Percentiles rank a stretch among this genome's conserved stretches.
Evolutionary conservation across 805 yeast genomes (phyloP).

Genomic region (Teunomyces pallodes): DNA sequence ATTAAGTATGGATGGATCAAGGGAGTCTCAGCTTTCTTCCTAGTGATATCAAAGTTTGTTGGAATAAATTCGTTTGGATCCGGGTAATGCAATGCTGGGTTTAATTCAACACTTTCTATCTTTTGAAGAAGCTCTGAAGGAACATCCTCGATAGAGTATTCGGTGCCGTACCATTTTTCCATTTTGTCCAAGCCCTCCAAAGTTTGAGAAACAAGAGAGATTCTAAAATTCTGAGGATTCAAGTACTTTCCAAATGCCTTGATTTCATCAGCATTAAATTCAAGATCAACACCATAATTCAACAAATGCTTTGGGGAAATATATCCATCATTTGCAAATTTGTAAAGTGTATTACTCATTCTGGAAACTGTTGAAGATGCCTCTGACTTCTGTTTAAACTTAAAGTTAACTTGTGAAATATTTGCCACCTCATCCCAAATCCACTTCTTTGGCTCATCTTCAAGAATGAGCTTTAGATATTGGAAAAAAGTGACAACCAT

Average conservation of each 20-base stretch:
- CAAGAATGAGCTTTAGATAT: constrained; percentile 60
- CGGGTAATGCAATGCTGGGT: constrained; percentile 56
- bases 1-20: constrained; percentile 62
- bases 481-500: constrained; percentile 64
- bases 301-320: constrained; percentile 68
- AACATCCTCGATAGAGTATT: constrained; percentile 53
- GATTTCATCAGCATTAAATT: constrained; percentile 57
- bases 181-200: constrained; percentile 43
- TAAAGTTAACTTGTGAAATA: constrained; percentile 67
- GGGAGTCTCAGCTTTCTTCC: constrained; percentile 32
- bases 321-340: constrained; percentile 25
- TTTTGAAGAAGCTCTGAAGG: constrained; percentile 34
- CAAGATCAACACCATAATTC: constrained; percentile 53
- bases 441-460: constrained; percentile 70
- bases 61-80: constrained; percentile 79
- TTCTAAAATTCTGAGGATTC: constrained; percentile 58
- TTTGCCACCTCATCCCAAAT: constrained; percentile 73
- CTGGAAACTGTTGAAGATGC: constrained; percentile 73
- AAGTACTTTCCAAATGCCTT: constrained; percentile 48
- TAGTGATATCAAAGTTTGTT: constrained; percentile 63
- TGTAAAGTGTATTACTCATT: constrained; percentile 61
- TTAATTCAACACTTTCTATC: constrained; percentile 26
- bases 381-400: constrained; percentile 73
- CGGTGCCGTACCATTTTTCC: constrained; percentile 93
- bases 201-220: constrained; percentile 51